Evolutionary conservation across 371 early-diverging fungal genomes (phyloP), one percentile per base, ranked within the genome.

Genomic region (Mucor ambiguus): DNA sequence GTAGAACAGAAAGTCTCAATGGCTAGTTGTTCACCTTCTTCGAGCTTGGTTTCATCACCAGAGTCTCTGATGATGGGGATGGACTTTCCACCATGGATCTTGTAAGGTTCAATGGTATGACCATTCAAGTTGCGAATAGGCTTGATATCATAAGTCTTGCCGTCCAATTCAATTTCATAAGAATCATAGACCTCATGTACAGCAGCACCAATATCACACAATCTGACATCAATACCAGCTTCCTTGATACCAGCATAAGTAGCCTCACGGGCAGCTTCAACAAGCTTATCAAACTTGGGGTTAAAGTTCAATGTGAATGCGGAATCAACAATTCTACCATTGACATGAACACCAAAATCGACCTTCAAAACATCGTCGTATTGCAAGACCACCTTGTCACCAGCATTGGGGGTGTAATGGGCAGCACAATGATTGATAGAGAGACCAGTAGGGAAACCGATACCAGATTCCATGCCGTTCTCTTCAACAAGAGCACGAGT

Each of bases 1-100:
- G 99, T 99, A 60, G 90, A 93, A 66, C 99, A 98, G 80, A 99
- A 99, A 18, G 99, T 99, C 80, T 99, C 99, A 71, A 99, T 96
- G 41, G 99, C 99, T 78, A 92, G 93, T 70, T 92, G 91, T 79
- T 98, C 98, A 64, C 96, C 97, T 83, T 96, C 98, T 86, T 96
- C 97, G 90, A 99, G 93, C 79, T 95, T 95, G 26, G 98, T 96
- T 59, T 89, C 87, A 74, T 99, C 98, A 22, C 91, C 89, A 46
- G 91, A 90, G 49, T 88, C 85, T 58, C 93, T 88, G 35, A 99
- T 91, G 70, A 97, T 96, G 2, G 99, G 99, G 8, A 99, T 96
- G 1, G 96, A 92, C 73, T 99, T 98, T 55, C 98, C 98, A 49
- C 85, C 96, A 80, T 99, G 99, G 60, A 99, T 99, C 63, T 87